These are phyloP conservation scores for Aspergillus uvarum DNA, from an alignment of 2,329 filamentous ascomycete species.

Conservation along the genomic window DNA sequence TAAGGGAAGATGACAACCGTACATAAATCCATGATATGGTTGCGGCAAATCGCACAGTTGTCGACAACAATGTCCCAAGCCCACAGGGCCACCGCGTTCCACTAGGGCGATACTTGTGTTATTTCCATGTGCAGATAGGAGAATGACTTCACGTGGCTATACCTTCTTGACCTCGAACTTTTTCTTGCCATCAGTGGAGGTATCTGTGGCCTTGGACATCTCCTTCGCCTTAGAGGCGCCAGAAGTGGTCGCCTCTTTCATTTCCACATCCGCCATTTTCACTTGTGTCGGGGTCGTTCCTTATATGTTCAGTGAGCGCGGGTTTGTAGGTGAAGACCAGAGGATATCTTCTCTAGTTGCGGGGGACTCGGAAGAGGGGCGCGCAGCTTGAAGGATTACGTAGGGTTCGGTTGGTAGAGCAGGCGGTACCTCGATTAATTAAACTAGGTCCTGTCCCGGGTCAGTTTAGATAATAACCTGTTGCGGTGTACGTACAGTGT, in stretches of 20 bases:
- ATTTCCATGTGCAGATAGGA: background rate
- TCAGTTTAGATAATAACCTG: conserved; percentile 23
- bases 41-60: conserved; percentile 98
- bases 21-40: conserved; percentile 99
- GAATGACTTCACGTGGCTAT: conserved; percentile 19
- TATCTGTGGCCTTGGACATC: conserved; percentile 54
- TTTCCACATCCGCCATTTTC: conserved; percentile 92
- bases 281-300: conserved; percentile 8
- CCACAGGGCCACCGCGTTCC: conserved; percentile 98
- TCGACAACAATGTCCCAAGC: conserved; percentile 99
- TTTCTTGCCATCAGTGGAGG: conserved; percentile 71
- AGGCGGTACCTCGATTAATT: background rate
- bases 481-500: conserved; percentile 18
- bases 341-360: background rate
- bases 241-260: conserved; percentile 76
- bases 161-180: conserved; percentile 99
- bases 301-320: background rate
- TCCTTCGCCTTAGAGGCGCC: conserved; percentile 54
- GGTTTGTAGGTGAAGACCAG: background rate
- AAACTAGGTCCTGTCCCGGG: background rate
- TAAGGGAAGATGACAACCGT: conserved; percentile 34
- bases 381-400: conserved; percentile 18
- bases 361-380: conserved; percentile 9
- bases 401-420: conserved; percentile 8
- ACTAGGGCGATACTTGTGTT: conserved; percentile 56